Evolutionary conservation across 441 rosid species (phyloP), one percentile per base, ranked within the genome.

Genomic region (Syzygium syzygioides): DNA sequence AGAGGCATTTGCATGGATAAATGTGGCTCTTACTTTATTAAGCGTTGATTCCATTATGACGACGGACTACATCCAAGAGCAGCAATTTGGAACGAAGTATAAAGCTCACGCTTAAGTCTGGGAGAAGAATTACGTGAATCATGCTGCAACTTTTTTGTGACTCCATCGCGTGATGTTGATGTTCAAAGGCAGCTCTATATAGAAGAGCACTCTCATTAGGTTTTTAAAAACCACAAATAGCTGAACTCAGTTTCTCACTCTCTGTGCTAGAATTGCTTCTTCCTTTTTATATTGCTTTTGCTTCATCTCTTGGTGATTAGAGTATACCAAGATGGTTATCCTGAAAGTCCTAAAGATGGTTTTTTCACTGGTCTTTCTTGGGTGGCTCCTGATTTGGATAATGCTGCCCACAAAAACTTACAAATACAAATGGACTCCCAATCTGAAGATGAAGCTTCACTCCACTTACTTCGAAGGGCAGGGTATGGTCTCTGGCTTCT

Each of bases 381-480:
- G 95, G 14, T 93, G 93, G 91, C 85, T 93, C 55, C 53, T 93
- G 92, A 85, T 94, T 41, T 94, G 96, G 94, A 37, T 91, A 87
- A 85, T 95, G 93, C 89, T 55, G 87, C 92, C 96, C 23, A 93
- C 94, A 4, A 88, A 92, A 6, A 92, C 87, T 85, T 93, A 88
- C 90, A 45, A 89, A 90, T 64, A 89, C 91, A 34, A 80, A 60
- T 89, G 91, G 91, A 89, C 91, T 85, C 91, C 91, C 28, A 60
- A 86, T 45, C 91, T 90, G 25, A 34, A 34, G 9, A 34, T 14
- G 68, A 90, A 90, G 85, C 90, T 90, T 79, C 55, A 89, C 14
- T 90, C 94, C 85, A 91, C 91, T 1, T 94, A 88, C 57, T 89
- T 93, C 84, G 93, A 93, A 83, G 85, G 62, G 41, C 93, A 93